phyloP scores from a whole-genome alignment of 2,329 filamentous ascomycete genomes.

The Aspergillus costaricaensis region DNA sequence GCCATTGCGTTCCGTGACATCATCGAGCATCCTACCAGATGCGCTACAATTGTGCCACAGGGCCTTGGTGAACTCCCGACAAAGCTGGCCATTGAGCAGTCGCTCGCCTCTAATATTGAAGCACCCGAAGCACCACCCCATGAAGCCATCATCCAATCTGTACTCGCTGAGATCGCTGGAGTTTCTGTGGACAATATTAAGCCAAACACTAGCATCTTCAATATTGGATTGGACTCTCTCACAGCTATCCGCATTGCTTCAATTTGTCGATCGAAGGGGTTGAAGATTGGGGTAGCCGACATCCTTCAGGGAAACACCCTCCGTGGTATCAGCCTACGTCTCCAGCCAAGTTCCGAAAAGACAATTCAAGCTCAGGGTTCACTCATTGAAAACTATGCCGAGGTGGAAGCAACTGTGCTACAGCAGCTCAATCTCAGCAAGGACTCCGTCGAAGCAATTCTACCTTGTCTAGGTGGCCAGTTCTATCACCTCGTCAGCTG shows the following conservation, averaged over 20 bases:
- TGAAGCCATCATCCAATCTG: slow-evolving; percentile 22
- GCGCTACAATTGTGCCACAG: slow-evolving; percentile 25
- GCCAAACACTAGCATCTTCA: slow-evolving; percentile 33
- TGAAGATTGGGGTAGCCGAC: slow-evolving; percentile 34
- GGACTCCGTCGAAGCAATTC: slow-evolving; percentile 28
- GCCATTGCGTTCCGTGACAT: slow-evolving; percentile 28
- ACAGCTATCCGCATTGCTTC: slow-evolving; percentile 35
- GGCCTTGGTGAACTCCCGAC: slow-evolving; percentile 27
- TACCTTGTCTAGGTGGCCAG: slow-evolving; percentile 38
- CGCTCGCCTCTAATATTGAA: not conserved
- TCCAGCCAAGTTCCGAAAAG: slow-evolving; percentile 14
- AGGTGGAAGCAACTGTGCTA: slow-evolving; percentile 16
- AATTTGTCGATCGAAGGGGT: slow-evolving; percentile 27
- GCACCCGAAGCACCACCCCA: slow-evolving; percentile 12
- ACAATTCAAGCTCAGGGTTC: slow-evolving; percentile 3
- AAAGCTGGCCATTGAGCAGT: not conserved
- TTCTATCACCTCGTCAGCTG: slow-evolving; percentile 36
- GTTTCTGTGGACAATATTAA: slow-evolving; percentile 25
- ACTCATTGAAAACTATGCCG: slow-evolving; percentile 16
- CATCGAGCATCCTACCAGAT: slow-evolving; percentile 29
- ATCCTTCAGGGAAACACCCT: slow-evolving; percentile 36
- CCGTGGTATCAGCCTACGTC: slow-evolving; percentile 30
- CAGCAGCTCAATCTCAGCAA: slow-evolving; percentile 18
- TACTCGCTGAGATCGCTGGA: slow-evolving; percentile 27
- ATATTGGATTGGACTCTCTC: slow-evolving; percentile 35